A percentile compares a stretch with the other conserved stretches of the same genome.
Conservation (phyloP, 2,329 filamentous ascomycete genomes). For the Dothiorella sarmentorum region DNA sequence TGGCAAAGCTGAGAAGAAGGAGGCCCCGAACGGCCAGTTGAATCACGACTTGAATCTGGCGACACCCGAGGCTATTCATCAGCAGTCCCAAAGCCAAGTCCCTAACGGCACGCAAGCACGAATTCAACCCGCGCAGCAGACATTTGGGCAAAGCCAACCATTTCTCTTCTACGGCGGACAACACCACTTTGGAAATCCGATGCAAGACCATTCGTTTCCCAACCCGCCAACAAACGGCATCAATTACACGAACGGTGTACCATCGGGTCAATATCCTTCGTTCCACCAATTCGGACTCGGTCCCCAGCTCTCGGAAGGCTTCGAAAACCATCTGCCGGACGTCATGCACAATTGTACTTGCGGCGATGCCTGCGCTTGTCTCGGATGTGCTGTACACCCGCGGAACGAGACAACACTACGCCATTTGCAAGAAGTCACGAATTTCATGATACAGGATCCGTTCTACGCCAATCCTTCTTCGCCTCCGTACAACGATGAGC, state of each 20-base stretch:
- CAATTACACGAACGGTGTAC: neutral
- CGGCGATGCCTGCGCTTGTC: conserved; percentile 63
- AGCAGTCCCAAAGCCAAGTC: neutral
- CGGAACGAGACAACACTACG: conserved; percentile 62
- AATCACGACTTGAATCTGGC: neutral
- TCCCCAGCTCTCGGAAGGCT: neutral
- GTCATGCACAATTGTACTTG: conserved; percentile 55
- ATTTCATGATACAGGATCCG: conserved; percentile 14
- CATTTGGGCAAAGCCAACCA: neutral
- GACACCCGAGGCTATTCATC: neutral
- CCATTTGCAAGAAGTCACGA: conserved; percentile 41
- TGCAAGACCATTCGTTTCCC: neutral
- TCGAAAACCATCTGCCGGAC: neutral
- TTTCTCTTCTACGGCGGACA: neutral
- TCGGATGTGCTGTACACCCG: conserved; percentile 65
- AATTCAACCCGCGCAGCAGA: neutral
- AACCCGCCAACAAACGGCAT: neutral
- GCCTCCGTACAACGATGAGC: neutral
- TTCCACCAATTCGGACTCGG: neutral
- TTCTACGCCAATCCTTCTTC: neutral
- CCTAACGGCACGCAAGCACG: neutral
- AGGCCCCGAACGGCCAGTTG: neutral
- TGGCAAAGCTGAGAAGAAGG: neutral
- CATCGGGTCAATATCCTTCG: neutral
- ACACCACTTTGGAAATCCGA: neutral